Evolutionary conservation across 495 filamentous ascomycete genomes (phyloP), one percentile per base, ranked within the genome.

Genomic region (Talaromyces trachyspermus): DNA sequence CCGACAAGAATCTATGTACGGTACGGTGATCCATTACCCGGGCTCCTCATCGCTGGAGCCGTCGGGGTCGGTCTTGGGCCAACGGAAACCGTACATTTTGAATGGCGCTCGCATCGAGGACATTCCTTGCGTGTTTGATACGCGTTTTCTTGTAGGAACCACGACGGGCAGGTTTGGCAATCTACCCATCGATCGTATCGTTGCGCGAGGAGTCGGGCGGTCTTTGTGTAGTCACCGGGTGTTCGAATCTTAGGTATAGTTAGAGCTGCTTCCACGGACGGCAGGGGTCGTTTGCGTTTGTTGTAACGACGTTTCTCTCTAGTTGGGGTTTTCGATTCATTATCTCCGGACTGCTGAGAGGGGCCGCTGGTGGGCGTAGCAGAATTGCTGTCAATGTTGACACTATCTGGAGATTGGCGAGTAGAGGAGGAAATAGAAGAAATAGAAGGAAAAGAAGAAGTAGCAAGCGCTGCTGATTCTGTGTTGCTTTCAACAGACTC

Each of bases 81-180:
- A 99, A 43, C 80, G 75, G 56, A 85, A 95, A 0, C 94, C 94
- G 60, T 96, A 99, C 1, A 99, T 63, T 94, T 97, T 20, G 86
- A 90, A 55, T 99, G 92, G 0, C 94, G 77, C 68, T 97, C 94
- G 64, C 92, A 99, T 14, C 94, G 79, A 8, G 85, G 88, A 59
- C 92, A 99, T 22, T 85, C 83, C 18, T 80, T 76, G 12, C 85
- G 81, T 2, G 91, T 94, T 46, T 81, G 81, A 61, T 92, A 96
- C 2, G 83, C 88, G 54, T 97, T 84, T 14, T 74, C 70, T 55
- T 98, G 90, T 1, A 97, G 81, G 56, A 97, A 99, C 49, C 79
- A 76, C 1, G 72, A 66, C 14, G 77, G 76, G 68, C 92, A 99
- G 36, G 84, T 85, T 42, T 79, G 85, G 61, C 92, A 98, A 44